Evolutionary conservation across 106 monocot species (phyloP).

Genomic region (Xerophyta viscosa): DNA sequence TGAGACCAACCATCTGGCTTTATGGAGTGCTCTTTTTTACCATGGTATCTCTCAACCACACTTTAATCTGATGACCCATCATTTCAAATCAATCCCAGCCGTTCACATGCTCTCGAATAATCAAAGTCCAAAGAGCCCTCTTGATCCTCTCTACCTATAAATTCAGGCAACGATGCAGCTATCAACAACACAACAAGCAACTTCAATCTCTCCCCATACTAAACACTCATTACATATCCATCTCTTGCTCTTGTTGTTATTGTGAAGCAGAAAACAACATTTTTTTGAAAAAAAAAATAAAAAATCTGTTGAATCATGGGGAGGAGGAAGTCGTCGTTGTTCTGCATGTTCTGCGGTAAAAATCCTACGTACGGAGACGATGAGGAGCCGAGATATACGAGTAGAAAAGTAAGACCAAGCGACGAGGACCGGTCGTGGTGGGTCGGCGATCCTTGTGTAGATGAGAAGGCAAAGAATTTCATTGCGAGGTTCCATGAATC

Average conservation of each 20-base stretch:
- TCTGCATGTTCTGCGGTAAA: neutral
- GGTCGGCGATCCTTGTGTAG: conserved; percentile 5
- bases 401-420: conserved; percentile 2
- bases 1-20: neutral
- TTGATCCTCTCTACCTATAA: no score
- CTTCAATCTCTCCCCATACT: no score
- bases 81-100: neutral
- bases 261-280: neutral
- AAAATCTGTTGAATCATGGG: no score
- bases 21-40: neutral
- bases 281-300: no score
- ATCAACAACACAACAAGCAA: no score
- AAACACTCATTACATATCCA: no score
- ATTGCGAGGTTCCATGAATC: conserved; percentile 9
- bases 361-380: neutral
- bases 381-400: conserved; percentile 3
- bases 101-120: neutral
- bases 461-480: conserved; percentile 2
- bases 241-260: neutral
- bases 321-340: conserved; percentile 5
- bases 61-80: neutral
- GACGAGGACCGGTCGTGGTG: neutral
- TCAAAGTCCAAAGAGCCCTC: no score
- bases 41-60: neutral
- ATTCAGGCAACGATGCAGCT: no score